Evolutionary conservation across 2,329 filamentous ascomycete species (phyloP), one percentile per base, ranked within the genome.

Genomic region (Rutstroemia sp.): DNA sequence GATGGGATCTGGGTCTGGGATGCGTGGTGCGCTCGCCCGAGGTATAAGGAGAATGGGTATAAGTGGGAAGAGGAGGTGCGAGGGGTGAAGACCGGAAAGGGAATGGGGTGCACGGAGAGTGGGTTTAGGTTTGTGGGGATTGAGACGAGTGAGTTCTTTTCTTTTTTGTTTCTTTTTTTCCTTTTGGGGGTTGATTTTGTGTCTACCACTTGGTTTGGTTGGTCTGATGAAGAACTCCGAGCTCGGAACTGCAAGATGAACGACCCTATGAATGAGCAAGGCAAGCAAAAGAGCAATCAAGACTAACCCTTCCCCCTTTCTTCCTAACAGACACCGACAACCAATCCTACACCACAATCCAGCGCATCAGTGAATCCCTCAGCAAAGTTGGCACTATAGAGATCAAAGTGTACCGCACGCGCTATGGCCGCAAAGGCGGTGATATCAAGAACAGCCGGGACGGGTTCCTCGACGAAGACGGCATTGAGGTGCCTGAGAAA

Each of bases 401-500:
- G 4, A 56, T 63, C 14, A 60, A 50, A 19, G 59, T 60, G 0
- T 61, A 58, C 16, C 52, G 27, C 14, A 55, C 52, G 17, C 58
- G 19, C 16, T 53, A 48, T 21, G 61, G 60, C 10, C 58, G 46
- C 25, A 9, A 25, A 12, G 56, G 59, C 25, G 58, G 54, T 2
- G 34, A 27, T 38, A 19, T 48, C 16, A 19, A 23, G 1, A 46
- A 44, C 12, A 51, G 7, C 14, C 50, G 21, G 2, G 25, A 34
- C 6, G 50, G 39, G 2, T 57, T 60, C 40, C 9, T 57, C 5
- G 30, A 39, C 4, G 21, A 48, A 7, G 10, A 47, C 2, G 16
- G 19, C 17, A 34, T 8, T 0, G 23, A 46, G 1, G 57, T 64
- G 3, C 61, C 59, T 1, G 62, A 65, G 47, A 63, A 54, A 23